A percentile compares a stretch with the other conserved stretches of the same genome.
phyloP scores from a whole-genome alignment of 169 alveolate genomes.

The Eimeria acervulina region DNA sequence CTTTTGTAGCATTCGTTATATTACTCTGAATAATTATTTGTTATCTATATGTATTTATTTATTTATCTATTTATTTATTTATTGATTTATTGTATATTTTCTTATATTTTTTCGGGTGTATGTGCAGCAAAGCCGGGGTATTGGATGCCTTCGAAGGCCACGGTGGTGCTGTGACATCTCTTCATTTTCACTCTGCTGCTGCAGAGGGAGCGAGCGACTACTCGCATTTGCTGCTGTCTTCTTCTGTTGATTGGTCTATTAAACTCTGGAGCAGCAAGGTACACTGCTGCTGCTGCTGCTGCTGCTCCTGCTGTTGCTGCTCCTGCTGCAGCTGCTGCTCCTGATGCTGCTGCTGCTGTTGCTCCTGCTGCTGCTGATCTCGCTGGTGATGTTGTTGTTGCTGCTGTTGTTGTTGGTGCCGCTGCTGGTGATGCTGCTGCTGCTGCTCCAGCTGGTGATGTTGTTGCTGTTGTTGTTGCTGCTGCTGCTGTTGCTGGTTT shows the following conservation, averaged over 20 bases:
- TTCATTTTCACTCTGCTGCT: slow-evolving; percentile 87
- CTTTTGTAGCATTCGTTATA: too few species aligned
- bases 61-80: too few species aligned
- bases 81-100: too few species aligned
- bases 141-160: slow-evolving; percentile 87
- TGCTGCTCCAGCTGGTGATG: too few species aligned
- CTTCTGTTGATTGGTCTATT: slow-evolving; percentile 94
- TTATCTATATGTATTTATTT: too few species aligned
- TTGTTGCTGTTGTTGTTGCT: too few species aligned
- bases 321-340: neutral
- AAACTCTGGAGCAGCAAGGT: slow-evolving; percentile 89
- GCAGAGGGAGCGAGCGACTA: slow-evolving; percentile 86
- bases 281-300: slow-evolving; percentile 51
- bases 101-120: too few species aligned
- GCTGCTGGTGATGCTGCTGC: too few species aligned
- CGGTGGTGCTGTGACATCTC: slow-evolving; percentile 89
- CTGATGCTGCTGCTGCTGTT: neutral
- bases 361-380: neutral
- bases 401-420: too few species aligned
- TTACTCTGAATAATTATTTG: too few species aligned
- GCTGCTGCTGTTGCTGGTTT: too few species aligned
- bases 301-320: neutral
- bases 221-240: slow-evolving; percentile 88
- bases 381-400: too few species aligned
- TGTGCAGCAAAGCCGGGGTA: slow-evolving; percentile 85